Evolutionary conservation across 2,329 filamentous ascomycete species (phyloP).

Genomic region (Orbilia javanica): DNA sequence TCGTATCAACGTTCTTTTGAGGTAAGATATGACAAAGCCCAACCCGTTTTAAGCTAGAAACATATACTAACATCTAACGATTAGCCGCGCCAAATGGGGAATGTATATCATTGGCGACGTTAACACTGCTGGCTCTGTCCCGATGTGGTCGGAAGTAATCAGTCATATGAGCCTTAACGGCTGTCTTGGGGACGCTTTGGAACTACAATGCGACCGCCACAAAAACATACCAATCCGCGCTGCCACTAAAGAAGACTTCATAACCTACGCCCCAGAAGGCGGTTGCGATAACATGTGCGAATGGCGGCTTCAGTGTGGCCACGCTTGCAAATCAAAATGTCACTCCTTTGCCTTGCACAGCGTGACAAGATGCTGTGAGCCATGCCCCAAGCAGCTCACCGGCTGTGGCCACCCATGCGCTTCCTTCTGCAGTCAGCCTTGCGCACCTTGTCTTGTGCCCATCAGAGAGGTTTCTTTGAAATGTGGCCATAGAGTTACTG

Average conservation of each 20-base stretch:
- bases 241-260: conserved; percentile 72
- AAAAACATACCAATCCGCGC: conserved; percentile 69
- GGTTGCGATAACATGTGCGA: conserved; percentile 71
- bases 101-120: conserved; percentile 79
- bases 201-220: conserved; percentile 74
- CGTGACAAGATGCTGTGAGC: conserved; percentile 63
- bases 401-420: conserved; percentile 64
- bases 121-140: conserved; percentile 75
- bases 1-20: conserved; percentile 61
- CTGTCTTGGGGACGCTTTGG: conserved; percentile 69
- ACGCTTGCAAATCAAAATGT: conserved; percentile 62
- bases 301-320: conserved; percentile 60
- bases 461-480: conserved; percentile 51
- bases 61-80: conserved; percentile 70
- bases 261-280: conserved; percentile 71
- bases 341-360: conserved; percentile 60
- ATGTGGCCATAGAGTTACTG: conserved; percentile 59
- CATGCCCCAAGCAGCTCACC: conserved; percentile 62
- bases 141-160: conserved; percentile 61
- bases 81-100: conserved; percentile 77
- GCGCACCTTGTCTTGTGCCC: conserved; percentile 51
- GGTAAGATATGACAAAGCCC: conserved; percentile 24
- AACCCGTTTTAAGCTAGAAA: neutral
- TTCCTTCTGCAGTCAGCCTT: conserved; percentile 64
- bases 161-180: conserved; percentile 67